A percentile compares a stretch with the other conserved stretches of the same genome.
Evolutionary conservation across 2,329 filamentous ascomycete genomes (phyloP).

Genomic region (Ceratocystis cubensis): DNA sequence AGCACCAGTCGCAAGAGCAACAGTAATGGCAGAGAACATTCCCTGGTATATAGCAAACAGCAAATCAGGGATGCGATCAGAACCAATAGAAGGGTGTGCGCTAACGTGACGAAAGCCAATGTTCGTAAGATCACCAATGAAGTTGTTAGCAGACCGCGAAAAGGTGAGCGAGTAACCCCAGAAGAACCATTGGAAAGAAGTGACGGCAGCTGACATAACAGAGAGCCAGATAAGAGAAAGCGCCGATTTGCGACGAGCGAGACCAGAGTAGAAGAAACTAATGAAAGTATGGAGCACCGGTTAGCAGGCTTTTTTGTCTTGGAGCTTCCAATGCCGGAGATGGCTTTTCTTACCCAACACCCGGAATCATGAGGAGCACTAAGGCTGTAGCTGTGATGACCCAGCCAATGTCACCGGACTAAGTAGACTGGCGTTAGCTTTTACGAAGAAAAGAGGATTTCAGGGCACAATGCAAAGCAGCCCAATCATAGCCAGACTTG

Average conservation of each 20-base stretch:
- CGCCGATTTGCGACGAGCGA: conserved; percentile 78
- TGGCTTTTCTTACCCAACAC: conserved; percentile 51
- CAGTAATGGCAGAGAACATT: conserved; percentile 79
- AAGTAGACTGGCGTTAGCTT: neutral
- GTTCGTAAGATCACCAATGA: conserved; percentile 67
- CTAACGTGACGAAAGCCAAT: conserved; percentile 69
- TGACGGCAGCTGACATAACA: conserved; percentile 71
- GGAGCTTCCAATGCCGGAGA: conserved; percentile 7
- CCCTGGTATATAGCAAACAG: conserved; percentile 77
- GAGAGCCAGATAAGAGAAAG: conserved; percentile 84
- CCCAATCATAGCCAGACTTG: neutral
- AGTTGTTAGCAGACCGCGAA: conserved; percentile 62
- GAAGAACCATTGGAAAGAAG: conserved; percentile 90
- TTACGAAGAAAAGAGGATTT: neutral
- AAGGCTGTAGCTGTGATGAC: conserved; percentile 70
- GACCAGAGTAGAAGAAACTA: conserved; percentile 78
- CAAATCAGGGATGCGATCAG: conserved; percentile 62
- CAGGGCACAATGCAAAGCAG: neutral
- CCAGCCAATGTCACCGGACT: conserved; percentile 77
- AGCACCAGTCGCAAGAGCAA: conserved; percentile 72
- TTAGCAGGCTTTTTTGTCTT: neutral
- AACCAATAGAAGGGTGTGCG: conserved; percentile 61
- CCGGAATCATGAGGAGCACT: conserved; percentile 84
- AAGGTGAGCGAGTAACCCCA: conserved; percentile 79
- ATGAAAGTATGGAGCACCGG: conserved; percentile 14